A percentile compares a stretch with the other conserved stretches of the same genome.
These are phyloP conservation scores for Pneumocystis wakefieldiae DNA, from an alignment of 1,139 yeast species.

Conservation along the genomic window DNA sequence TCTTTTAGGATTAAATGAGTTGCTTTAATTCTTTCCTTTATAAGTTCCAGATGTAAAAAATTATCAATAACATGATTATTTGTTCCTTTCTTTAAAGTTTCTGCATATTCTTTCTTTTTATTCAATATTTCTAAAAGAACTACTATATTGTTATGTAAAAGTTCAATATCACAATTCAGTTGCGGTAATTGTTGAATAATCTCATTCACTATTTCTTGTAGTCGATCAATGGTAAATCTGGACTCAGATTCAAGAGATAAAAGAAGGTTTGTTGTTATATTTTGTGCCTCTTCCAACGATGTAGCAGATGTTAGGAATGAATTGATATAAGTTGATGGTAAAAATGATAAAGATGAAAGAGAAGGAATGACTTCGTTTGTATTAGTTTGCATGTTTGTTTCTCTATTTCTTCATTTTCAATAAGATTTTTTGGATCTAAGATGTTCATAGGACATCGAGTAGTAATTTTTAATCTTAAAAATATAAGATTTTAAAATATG, in stretches of 20 bases:
- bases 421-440: background rate
- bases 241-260: constrained; percentile 4
- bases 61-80: constrained; percentile 1
- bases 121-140: background rate
- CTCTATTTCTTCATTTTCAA: background rate
- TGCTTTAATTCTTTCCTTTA: constrained; percentile 3
- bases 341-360: constrained; percentile 2
- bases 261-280: background rate
- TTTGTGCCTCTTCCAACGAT: background rate
- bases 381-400: background rate
- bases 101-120: constrained; percentile 3
- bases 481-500: background rate
- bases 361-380: background rate
- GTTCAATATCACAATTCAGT: constrained; percentile 5
- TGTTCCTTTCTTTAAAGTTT: background rate
- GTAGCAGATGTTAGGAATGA: constrained; percentile 3
- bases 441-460: background rate
- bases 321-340: constrained; percentile 6
- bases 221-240: background rate
- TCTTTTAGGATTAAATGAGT: constrained; percentile 3
- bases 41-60: constrained; percentile 3
- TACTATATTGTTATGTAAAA: constrained; percentile 2
- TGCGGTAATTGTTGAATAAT: constrained; percentile 6
- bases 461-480: background rate
- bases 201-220: constrained; percentile 2